Evolutionary conservation across 179 eudicot genomes (phyloP).

Genomic region (Corrigiola litoralis): DNA sequence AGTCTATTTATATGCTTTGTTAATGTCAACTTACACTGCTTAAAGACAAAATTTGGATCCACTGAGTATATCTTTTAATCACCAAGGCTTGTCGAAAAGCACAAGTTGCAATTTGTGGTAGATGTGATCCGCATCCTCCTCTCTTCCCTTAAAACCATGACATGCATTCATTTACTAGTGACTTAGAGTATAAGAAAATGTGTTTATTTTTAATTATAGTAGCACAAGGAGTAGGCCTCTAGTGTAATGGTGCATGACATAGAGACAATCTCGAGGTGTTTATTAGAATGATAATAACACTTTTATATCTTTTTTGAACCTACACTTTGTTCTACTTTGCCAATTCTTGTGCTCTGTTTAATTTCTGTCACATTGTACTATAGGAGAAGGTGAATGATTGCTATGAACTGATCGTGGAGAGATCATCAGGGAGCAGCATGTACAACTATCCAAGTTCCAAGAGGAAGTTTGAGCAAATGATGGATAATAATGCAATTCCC

Average conservation of each 20-base stretch:
- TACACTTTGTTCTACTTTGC: background rate
- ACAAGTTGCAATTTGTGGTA: background rate
- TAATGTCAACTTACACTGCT: background rate
- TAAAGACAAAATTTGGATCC: conserved; percentile 2
- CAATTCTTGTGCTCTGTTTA: too few species aligned
- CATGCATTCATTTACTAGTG: background rate
- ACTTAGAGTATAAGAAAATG: background rate
- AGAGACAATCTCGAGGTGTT: conserved; percentile 9
- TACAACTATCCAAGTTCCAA: conserved; percentile 23
- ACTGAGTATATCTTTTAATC: background rate
- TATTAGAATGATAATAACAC: background rate
- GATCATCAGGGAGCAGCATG: conserved; percentile 12
- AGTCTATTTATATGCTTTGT: background rate
- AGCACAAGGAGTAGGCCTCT: background rate
- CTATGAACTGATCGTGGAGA: conserved; percentile 42
- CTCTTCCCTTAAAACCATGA: background rate
- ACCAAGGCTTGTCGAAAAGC: background rate
- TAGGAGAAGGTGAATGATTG: conserved; percentile 72
- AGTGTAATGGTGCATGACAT: background rate
- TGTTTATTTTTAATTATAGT: too few species aligned
- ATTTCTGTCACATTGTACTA: background rate
- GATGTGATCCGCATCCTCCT: conserved; percentile 3
- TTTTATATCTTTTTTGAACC: background rate
- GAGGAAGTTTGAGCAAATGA: conserved; percentile 36
- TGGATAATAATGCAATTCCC: conserved; percentile 23